A percentile compares a stretch with the other conserved stretches of the same genome.
phyloP scores from a whole-genome alignment of 169 alveolate species.

The Plasmodium chabaudi region DNA sequence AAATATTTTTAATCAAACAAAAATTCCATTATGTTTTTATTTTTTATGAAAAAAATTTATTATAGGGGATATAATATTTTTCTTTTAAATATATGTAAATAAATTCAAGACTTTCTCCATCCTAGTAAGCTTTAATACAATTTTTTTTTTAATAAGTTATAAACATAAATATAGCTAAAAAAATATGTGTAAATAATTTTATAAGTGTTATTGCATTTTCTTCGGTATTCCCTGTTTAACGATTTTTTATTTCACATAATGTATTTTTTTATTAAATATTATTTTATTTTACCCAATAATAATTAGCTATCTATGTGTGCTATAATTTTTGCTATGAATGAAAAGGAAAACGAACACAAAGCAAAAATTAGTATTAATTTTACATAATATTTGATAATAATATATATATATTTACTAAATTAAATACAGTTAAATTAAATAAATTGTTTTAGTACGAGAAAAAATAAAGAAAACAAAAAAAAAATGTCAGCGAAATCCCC shows the following conservation, averaged over 20 bases:
- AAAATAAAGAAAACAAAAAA: constrained; percentile 6
- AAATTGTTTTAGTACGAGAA: background rate
- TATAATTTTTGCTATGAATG: no score
- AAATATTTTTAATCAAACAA: background rate
- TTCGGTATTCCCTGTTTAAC: background rate
- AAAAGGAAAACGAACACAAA: no score
- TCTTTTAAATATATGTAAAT: background rate
- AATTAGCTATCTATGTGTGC: no score
- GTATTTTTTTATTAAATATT: background rate
- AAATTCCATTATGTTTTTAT: background rate
- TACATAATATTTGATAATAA: no score
- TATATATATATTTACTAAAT: no score
- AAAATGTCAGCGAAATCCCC: constrained; percentile 70
- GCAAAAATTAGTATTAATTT: no score
- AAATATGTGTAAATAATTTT: constrained; percentile 7
- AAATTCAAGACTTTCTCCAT: constrained; percentile 34
- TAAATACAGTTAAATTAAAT: no score
- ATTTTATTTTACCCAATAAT: background rate
- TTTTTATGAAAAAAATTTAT: background rate
- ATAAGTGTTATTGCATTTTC: constrained; percentile 8
- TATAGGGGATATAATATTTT: background rate
- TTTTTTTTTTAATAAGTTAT: constrained; percentile 1
- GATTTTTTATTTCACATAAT: background rate
- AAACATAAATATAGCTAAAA: background rate
- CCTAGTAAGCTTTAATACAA: background rate